Percentiles rank a stretch among this genome's conserved stretches.
These are phyloP conservation scores for Stephania cephalantha DNA, from an alignment of 164 flowering plant species.

Conservation along the genomic window DNA sequence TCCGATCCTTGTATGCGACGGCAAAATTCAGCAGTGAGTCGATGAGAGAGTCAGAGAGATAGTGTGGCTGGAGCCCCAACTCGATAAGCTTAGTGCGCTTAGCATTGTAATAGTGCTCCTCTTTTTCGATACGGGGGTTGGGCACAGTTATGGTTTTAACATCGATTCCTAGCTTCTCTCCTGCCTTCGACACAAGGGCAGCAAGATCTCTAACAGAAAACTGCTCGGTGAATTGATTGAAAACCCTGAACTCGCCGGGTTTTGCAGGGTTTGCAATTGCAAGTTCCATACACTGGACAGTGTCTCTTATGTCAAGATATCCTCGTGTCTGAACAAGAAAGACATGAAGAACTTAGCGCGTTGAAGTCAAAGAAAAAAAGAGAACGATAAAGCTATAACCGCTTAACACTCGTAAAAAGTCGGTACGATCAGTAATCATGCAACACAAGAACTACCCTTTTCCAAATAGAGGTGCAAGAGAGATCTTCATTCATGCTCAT, in stretches of 20 bases:
- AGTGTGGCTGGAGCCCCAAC: slow-evolving; percentile 84
- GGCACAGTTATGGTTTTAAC: slow-evolving; percentile 73
- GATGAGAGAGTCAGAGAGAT: slow-evolving; percentile 83
- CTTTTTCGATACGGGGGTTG: slow-evolving; percentile 95
- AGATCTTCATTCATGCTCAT: background rate
- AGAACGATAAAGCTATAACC: background rate
- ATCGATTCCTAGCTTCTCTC: slow-evolving; percentile 75
- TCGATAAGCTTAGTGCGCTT: slow-evolving; percentile 90
- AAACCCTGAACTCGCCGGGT: slow-evolving; percentile 84
- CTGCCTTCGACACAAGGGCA: slow-evolving; percentile 75
- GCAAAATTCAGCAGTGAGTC: slow-evolving; percentile 83
- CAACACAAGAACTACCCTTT: background rate
- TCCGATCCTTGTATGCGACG: slow-evolving; percentile 62
- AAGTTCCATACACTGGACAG: slow-evolving; percentile 93
- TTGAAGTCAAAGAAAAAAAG: background rate
- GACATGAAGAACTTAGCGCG: background rate
- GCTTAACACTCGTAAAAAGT: background rate
- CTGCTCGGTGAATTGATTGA: slow-evolving; percentile 96
- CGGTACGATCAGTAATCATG: background rate
- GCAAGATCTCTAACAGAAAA: slow-evolving; percentile 94
- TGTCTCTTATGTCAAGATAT: slow-evolving; percentile 93
- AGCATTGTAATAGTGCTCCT: slow-evolving; percentile 94
- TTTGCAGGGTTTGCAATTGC: slow-evolving; percentile 89
- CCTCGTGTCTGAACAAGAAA: slow-evolving; percentile 67
- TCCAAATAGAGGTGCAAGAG: background rate